Conservation (phyloP, 225 moss, liverwort and hornwort genomes). For the Marchantia paleacea region DNA sequence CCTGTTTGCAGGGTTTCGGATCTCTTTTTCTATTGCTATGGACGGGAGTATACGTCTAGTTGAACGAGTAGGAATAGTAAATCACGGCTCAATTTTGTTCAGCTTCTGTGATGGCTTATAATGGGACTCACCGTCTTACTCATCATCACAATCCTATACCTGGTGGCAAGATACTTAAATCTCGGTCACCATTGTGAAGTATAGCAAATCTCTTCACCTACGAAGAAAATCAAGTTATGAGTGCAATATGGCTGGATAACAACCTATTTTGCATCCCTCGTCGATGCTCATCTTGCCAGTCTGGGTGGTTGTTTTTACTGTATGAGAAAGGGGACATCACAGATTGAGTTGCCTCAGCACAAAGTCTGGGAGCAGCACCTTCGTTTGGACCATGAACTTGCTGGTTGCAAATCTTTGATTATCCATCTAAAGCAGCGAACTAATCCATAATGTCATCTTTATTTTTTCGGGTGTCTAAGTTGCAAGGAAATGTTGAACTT, state of each 20-base stretch:
- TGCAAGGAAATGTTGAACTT: too few species aligned
- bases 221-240: background rate
- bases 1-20: slow-evolving; percentile 73
- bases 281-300: background rate
- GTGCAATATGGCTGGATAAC: background rate
- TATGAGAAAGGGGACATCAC: too few species aligned
- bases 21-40: slow-evolving; percentile 88
- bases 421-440: too few species aligned
- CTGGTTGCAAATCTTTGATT: too few species aligned
- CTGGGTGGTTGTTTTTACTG: background rate
- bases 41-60: slow-evolving; percentile 94
- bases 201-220: background rate
- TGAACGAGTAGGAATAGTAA: background rate
- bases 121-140: background rate
- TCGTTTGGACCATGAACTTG: too few species aligned
- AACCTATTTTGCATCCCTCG: background rate
- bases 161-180: slow-evolving; percentile 5
- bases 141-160: background rate
- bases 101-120: background rate
- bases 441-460: too few species aligned
- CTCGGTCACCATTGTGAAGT: slow-evolving; percentile 4
- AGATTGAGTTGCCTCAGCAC: too few species aligned
- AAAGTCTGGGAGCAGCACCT: too few species aligned
- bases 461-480: too few species aligned
- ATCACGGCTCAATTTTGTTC: slow-evolving; percentile 8